Evolutionary conservation across 345 rosid genomes (phyloP).

Genomic region (Euphorbia pulcherrima): DNA sequence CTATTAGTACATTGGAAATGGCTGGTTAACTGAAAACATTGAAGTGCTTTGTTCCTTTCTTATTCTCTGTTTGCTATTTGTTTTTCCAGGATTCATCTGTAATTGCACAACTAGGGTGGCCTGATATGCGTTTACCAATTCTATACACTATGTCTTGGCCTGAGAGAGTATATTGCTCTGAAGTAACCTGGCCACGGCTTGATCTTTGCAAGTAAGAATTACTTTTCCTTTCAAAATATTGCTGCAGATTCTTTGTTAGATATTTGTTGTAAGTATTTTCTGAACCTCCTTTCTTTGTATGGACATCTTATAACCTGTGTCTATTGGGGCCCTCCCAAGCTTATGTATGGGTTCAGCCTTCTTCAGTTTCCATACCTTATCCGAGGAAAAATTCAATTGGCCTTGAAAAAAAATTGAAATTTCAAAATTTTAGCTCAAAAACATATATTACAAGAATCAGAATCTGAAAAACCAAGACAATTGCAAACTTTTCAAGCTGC

Average conservation of each 20-base stretch:
- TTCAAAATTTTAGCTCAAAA: background rate
- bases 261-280: background rate
- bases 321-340: background rate
- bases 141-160: constrained; percentile 99
- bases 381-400: background rate
- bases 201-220: constrained; percentile 83
- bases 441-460: no score
- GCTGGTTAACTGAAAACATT: background rate
- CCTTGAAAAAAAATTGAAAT: background rate
- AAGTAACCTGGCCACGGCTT: constrained; percentile 90
- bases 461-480: background rate
- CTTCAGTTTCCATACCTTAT: background rate
- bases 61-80: constrained; percentile 1
- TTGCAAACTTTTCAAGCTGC: background rate
- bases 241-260: background rate
- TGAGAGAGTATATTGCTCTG: constrained; percentile 87
- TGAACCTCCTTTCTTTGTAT: no score
- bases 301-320: background rate
- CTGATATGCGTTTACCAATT: constrained; percentile 92
- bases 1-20: background rate
- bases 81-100: constrained; percentile 82
- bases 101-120: constrained; percentile 93
- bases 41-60: background rate
- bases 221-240: constrained; percentile 9
- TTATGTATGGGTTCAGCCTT: background rate